These are phyloP conservation scores for Syncephalastrum sp. DNA, from an alignment of 371 early-diverging fungal species.

Conservation along the genomic window DNA sequence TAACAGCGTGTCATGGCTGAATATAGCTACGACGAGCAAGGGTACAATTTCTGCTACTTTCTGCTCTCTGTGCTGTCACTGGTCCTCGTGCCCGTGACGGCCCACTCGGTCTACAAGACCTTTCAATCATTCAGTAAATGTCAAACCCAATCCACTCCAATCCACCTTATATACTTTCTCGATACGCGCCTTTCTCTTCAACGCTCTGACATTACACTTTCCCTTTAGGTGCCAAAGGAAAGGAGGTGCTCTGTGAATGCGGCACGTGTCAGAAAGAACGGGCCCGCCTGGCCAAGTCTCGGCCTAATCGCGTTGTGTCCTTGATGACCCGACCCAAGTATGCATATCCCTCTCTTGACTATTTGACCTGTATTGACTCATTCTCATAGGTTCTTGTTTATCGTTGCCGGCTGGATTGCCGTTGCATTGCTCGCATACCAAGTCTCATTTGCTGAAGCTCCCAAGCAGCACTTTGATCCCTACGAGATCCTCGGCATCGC, in stretches of 20 bases:
- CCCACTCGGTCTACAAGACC: constrained; percentile 46
- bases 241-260: constrained; percentile 22
- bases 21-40: constrained; percentile 93
- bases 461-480: constrained; percentile 85
- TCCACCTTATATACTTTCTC: too few species aligned
- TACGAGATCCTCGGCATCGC: constrained; percentile 85
- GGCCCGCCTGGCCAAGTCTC: constrained; percentile 5
- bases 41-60: constrained; percentile 93
- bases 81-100: constrained; percentile 78
- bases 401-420: constrained; percentile 76
- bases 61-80: constrained; percentile 80
- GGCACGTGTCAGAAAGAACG: constrained; percentile 25
- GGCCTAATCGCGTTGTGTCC: constrained; percentile 9
- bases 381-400: constrained; percentile 42
- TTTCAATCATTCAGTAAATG: constrained; percentile 48
- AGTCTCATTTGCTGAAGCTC: constrained; percentile 69
- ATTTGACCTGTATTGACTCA: background rate
- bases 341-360: background rate
- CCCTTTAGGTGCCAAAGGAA: constrained; percentile 9
- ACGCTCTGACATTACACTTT: background rate
- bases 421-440: constrained; percentile 77
- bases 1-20: constrained; percentile 42
- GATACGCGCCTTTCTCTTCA: too few species aligned
- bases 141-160: background rate
- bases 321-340: constrained; percentile 21